A percentile compares a stretch with the other conserved stretches of the same genome.
Conservation (phyloP, 306 rosid species). For the Luffa aegyptiaca region DNA sequence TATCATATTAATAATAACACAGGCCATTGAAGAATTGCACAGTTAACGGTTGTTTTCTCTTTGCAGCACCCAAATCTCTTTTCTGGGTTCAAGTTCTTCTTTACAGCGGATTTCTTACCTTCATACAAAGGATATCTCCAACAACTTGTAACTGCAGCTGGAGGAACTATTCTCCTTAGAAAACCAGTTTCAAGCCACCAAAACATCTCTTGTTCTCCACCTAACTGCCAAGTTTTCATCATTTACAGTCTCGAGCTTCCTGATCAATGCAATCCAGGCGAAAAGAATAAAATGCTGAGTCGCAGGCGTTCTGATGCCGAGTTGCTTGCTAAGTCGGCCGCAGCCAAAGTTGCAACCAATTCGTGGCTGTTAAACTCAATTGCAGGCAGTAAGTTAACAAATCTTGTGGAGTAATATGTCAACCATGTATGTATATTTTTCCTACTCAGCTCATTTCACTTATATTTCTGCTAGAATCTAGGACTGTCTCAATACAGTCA, state of each 20-base stretch:
- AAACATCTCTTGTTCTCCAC: constrained; percentile 13
- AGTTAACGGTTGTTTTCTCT: not conserved
- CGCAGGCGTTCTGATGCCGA: constrained; percentile 45
- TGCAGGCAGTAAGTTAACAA: constrained; percentile 69
- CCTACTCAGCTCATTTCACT: not conserved
- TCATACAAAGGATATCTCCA: constrained; percentile 74
- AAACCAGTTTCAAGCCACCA: constrained; percentile 47
- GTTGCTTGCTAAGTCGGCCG: constrained; percentile 50
- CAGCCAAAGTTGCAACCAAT: constrained; percentile 59
- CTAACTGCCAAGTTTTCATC: constrained; percentile 37
- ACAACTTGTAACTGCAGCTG: constrained; percentile 76
- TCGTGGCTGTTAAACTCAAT: constrained; percentile 79
- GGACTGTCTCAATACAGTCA: not conserved
- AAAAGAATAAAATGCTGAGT: constrained; percentile 23
- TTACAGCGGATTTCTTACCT: constrained; percentile 54
- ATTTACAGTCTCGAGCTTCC: constrained; percentile 70
- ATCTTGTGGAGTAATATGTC: constrained; percentile 22
- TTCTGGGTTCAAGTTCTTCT: constrained; percentile 59
- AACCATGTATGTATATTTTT: not conserved
- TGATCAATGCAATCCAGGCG: constrained; percentile 26
- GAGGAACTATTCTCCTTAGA: constrained; percentile 73
- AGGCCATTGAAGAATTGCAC: not conserved
- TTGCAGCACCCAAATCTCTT: constrained; percentile 81
- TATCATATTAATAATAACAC: not conserved
- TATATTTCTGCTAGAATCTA: not conserved